A percentile compares a stretch with the other conserved stretches of the same genome.
These are phyloP conservation scores for Amanita subjunquillea DNA, from an alignment of 768 basidiomycete species.

Conservation along the genomic window DNA sequence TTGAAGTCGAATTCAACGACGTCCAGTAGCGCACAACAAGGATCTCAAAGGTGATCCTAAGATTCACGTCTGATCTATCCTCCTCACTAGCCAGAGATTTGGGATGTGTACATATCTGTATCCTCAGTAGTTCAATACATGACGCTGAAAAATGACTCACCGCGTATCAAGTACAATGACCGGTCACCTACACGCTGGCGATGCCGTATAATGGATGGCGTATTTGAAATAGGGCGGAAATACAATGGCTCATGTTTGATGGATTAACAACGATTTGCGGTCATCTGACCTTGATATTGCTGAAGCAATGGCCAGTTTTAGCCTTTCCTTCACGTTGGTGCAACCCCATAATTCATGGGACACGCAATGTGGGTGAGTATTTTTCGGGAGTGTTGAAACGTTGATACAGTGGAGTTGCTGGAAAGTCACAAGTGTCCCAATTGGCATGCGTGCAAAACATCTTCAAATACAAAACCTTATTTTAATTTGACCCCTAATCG, in stretches of 20 bases:
- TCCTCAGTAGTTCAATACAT: background rate
- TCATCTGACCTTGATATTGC: background rate
- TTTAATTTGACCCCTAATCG: background rate
- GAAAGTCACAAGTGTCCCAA: background rate
- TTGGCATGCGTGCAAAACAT: background rate
- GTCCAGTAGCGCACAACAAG: background rate
- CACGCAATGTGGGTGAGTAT: too few species aligned
- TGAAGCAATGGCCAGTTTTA: background rate
- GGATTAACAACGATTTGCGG: background rate
- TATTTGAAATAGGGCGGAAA: background rate
- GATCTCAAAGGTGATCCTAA: slow-evolving; percentile 1
- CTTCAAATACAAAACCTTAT: background rate
- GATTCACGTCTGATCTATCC: background rate
- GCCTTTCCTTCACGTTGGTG: background rate
- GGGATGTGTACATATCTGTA: background rate
- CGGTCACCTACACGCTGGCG: background rate
- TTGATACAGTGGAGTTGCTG: background rate
- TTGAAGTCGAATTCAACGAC: background rate
- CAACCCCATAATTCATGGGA: too few species aligned
- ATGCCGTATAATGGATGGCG: background rate
- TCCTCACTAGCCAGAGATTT: background rate
- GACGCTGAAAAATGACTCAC: background rate
- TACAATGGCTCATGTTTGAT: background rate
- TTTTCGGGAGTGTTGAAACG: background rate
- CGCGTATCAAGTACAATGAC: background rate